Base-by-base conservation (phyloP, 805 yeast species). In the Cyberlindnera suaveolens region DNA sequence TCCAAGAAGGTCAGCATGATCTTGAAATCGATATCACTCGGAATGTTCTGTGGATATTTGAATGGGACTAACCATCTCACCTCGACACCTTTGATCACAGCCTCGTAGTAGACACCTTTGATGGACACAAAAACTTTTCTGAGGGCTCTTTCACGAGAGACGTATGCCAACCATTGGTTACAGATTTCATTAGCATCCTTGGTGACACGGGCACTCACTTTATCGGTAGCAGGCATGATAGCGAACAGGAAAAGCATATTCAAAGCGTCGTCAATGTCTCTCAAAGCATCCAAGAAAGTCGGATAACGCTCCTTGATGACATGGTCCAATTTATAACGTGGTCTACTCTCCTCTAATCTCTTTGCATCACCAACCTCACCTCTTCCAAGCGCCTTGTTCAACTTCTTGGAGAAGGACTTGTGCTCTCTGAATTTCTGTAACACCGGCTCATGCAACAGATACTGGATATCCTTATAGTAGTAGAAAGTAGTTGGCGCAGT, bases 1-100 rank as follows among this genome's bases (percentile, higher is more conserved):
- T 93, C 99, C 60, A 93, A 75, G 67, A 93, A 93, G 1, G 98
- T 91, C 59, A 88, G 73, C 99, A 93, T 93, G 70, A 93, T 88
- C 66, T 93, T 78, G 72, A 93, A 91, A 67, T 93, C 99, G 46
- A 93, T 81, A 64, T 93, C 98, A 36, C 83, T 67, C 38, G 99
- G 98, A 53, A 93, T 84, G 64, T 85, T 85, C 64, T 91, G 95
- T 16, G 99, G 96, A 71, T 90, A 93, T 66, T 89, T 93, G 76
- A 83, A 93, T 19, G 99, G 99, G 38, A 88, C 95, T 47, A 93
- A 78, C 99, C 99, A 93, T 67, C 91, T 78, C 37, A 93, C 75
- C 52, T 87, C 96, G 65, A 89, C 96, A 52, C 99, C 99, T 63
- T 77, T 81, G 38, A 93, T 80, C 48, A 63, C 77, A 30, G 96